phyloP scores from a whole-genome alignment of 257 asterid genomes.

The Leonotis leonurus region DNA sequence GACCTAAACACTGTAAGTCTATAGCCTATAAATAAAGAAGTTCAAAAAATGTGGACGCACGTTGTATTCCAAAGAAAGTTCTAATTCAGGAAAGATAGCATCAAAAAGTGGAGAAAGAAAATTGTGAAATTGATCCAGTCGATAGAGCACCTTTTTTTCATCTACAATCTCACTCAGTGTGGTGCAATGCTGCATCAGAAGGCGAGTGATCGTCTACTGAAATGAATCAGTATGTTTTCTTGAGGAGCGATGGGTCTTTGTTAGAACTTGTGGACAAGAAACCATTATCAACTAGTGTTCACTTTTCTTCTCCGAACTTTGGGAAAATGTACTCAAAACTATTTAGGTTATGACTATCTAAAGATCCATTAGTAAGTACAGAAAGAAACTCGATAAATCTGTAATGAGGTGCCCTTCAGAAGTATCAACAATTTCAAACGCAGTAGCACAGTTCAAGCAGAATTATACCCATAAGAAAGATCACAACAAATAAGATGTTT shows the following conservation, averaged over 20 bases:
- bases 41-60: neutral
- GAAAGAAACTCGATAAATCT: neutral
- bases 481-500: neutral
- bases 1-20: neutral
- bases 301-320: neutral
- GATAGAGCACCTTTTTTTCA: neutral
- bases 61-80: neutral
- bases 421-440: neutral
- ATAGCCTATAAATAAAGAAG: neutral
- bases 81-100: neutral
- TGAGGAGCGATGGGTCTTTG: neutral
- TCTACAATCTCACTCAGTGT: neutral
- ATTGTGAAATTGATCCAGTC: neutral
- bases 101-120: neutral
- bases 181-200: neutral
- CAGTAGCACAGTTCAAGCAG: neutral
- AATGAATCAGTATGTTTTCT: neutral
- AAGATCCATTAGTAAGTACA: neutral
- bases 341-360: neutral
- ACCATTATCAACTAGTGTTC: neutral
- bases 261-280: neutral
- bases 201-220: neutral
- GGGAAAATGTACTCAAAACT: neutral
- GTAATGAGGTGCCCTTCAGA: neutral
- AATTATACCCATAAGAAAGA: neutral